Conservation (phyloP, 805 yeast genomes). For the Saturnispora quitensis region DNA sequence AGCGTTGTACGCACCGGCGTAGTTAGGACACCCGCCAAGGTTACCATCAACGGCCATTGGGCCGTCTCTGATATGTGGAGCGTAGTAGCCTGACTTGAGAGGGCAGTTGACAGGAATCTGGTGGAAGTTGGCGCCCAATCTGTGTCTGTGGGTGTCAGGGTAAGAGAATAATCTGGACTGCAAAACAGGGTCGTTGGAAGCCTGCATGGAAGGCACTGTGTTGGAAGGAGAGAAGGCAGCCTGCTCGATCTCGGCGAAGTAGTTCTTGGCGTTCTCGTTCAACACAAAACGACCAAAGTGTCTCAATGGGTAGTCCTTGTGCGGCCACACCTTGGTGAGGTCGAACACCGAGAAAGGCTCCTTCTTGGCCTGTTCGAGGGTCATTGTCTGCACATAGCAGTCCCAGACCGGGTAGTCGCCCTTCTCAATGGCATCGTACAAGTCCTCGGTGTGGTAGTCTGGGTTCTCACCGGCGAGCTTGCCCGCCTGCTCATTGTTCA, state of each 20-base stretch:
- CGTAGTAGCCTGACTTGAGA: slow-evolving; percentile 41
- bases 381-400: slow-evolving; percentile 77
- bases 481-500: slow-evolving; percentile 60
- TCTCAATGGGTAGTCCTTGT: slow-evolving; percentile 75
- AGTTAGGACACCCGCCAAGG: slow-evolving; percentile 71
- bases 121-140: slow-evolving; percentile 67
- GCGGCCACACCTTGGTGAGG: slow-evolving; percentile 91
- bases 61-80: slow-evolving; percentile 81
- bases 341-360: slow-evolving; percentile 79
- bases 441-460: slow-evolving; percentile 71
- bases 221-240: slow-evolving; percentile 81
- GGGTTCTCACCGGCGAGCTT: slow-evolving; percentile 68
- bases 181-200: slow-evolving; percentile 77
- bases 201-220: slow-evolving; percentile 75
- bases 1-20: slow-evolving; percentile 45
- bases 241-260: slow-evolving; percentile 82
- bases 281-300: slow-evolving; percentile 71
- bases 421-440: slow-evolving; percentile 66
- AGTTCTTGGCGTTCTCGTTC: slow-evolving; percentile 79
- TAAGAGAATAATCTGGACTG: slow-evolving; percentile 76
- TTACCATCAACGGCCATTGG: slow-evolving; percentile 61
- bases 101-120: slow-evolving; percentile 93
- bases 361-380: slow-evolving; percentile 66
- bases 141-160: slow-evolving; percentile 79
- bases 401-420: slow-evolving; percentile 84